Base-by-base conservation (phyloP, 108 stramenopile species). In the Skeletonema tropicum region DNA sequence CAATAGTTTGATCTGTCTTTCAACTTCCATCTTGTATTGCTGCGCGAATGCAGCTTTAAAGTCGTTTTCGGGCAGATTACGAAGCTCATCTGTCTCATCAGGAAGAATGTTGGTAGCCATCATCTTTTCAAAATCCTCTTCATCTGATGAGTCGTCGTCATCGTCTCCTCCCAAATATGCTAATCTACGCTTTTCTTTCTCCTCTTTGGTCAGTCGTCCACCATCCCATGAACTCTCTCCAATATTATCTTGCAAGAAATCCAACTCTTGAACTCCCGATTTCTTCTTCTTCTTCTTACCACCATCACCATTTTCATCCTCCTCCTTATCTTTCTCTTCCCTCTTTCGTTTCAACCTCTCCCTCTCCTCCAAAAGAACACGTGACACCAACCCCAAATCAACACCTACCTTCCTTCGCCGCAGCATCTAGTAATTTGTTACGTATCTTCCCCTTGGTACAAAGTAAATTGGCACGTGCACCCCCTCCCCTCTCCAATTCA, bases 401-500 rank as follows among this genome's bases (percentile, higher is more conserved):
- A 78, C 84, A 49, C 92, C 95, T 10, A 91, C 88, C 26, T 85
- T 85, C 74, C 85, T 92, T 92, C 1, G 91, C 94, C 6, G 94
- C 94, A 5, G 94, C 91, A 81, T 94, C 96, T 49, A 92, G 69
- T 57, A 90, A 76, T 65, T 92, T 92, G 29, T 88, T 75, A 23
- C 89, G 75, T 25, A 86, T 80, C 48, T 79, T 68, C 29, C 76
- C 83, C 13, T 73, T 79, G 21, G 86, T 88, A 5, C 88, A 91
- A 45, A 93, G 60, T 41, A 94, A 60, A 65, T 94, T 90, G 33
- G 93, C 93, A 36, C 92, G 85, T 6, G 92, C 90, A 29, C 93
- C 91, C 9, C 96, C 92, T 10, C 96, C 93, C 74, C 80, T 90
- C 82, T 96, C 96, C n/a, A 94, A 86, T 33, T 86, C 84, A 76